Evolutionary conservation across 2,329 filamentous ascomycete genomes (phyloP).

Genomic region (Xylariaceae sp.): DNA sequence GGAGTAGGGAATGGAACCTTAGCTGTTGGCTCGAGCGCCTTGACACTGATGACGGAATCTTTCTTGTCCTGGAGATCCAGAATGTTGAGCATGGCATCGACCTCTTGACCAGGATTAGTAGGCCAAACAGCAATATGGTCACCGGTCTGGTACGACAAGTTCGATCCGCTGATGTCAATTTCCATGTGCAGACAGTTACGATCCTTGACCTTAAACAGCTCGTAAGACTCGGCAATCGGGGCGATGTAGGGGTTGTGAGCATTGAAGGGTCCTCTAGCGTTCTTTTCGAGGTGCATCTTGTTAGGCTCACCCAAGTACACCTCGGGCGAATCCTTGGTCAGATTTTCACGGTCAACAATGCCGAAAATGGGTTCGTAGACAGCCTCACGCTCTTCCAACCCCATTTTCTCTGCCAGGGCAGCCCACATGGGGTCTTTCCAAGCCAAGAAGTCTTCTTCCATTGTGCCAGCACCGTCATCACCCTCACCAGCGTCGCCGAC

Average conservation of each 20-base stretch:
- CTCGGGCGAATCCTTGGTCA: conserved; percentile 69
- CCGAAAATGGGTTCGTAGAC: conserved; percentile 92
- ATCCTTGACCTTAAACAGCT: conserved; percentile 84
- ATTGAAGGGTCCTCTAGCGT: conserved; percentile 84
- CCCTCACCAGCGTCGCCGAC: conserved; percentile 90
- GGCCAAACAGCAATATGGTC: conserved; percentile 98
- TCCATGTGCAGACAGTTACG: conserved; percentile 97
- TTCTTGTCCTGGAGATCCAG: conserved; percentile 74
- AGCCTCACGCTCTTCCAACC: conserved; percentile 88
- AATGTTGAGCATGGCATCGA: conserved; percentile 81
- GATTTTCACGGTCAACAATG: conserved; percentile 69
- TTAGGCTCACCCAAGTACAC: conserved; percentile 97
- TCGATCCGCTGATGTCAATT: conserved; percentile 83
- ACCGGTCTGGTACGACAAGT: conserved; percentile 89
- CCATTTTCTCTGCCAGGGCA: conserved; percentile 76
- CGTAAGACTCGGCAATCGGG: conserved; percentile 83
- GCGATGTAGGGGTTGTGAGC: conserved; percentile 97
- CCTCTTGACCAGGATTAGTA: conserved; percentile 87
- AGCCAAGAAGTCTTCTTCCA: conserved; percentile 98
- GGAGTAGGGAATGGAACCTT: conserved; percentile 97
- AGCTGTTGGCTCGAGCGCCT: conserved; percentile 87
- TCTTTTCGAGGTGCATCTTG: conserved; percentile 87
- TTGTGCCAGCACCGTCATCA: conserved; percentile 95
- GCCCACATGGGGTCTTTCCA: conserved; percentile 99
- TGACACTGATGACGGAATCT: conserved; percentile 79